These are phyloP conservation scores for Talaromyces amestolkiae DNA, from an alignment of 2,329 filamentous ascomycete genomes.

Conservation along the genomic window DNA sequence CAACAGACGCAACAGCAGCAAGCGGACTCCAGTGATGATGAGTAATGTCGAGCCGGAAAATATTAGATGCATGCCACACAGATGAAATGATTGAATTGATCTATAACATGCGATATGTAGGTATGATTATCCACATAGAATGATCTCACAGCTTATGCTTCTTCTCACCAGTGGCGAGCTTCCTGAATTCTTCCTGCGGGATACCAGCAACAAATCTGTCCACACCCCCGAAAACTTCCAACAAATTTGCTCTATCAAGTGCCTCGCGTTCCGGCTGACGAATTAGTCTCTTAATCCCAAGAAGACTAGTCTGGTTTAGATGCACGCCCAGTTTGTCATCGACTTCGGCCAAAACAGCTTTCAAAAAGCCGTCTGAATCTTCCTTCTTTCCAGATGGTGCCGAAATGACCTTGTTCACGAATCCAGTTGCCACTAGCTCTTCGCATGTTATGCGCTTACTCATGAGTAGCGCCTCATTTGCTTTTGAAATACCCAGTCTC, in stretches of 20 bases:
- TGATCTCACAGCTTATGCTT: constrained; percentile 76
- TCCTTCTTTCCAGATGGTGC: constrained; percentile 54
- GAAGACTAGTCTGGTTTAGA: constrained; percentile 72
- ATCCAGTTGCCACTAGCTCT: constrained; percentile 73
- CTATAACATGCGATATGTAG: not conserved
- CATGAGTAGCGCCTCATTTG: constrained; percentile 92
- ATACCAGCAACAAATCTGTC: constrained; percentile 75
- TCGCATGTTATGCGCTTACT: constrained; percentile 70
- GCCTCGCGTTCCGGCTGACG: constrained; percentile 68
- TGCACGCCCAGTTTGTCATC: constrained; percentile 77
- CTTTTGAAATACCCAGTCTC: constrained; percentile 74
- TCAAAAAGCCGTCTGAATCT: constrained; percentile 67
- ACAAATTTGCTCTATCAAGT: constrained; percentile 73
- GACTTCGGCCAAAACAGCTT: constrained; percentile 72
- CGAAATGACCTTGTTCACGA: constrained; percentile 78
- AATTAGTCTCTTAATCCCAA: constrained; percentile 82
- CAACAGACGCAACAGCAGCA: constrained; percentile 42
- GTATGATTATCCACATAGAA: not conserved
- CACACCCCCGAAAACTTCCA: constrained; percentile 82
- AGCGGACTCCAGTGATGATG: constrained; percentile 37
- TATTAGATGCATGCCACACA: not conserved
- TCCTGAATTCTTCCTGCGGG: constrained; percentile 84
- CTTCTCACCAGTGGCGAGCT: constrained; percentile 83
- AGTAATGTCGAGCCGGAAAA: not conserved
- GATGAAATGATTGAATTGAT: not conserved